A percentile compares a stretch with the other conserved stretches of the same genome.
phyloP scores from a whole-genome alignment of 1,284 basidiomycete genomes.

The Malassezia psittaci region DNA sequence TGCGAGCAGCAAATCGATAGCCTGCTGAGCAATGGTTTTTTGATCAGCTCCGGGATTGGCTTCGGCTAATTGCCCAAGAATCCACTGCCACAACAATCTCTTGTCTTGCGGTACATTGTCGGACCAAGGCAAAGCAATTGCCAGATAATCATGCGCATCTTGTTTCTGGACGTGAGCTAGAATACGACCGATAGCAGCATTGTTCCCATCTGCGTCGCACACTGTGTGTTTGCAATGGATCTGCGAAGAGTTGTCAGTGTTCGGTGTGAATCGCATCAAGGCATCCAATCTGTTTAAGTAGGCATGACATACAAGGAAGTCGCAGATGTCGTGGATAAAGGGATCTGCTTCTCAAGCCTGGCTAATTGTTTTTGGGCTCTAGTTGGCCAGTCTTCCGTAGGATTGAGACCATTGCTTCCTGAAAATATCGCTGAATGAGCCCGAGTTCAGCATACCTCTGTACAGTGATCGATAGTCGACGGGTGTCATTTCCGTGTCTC shows the following conservation, averaged over 20 bases:
- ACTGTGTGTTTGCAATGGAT: not conserved
- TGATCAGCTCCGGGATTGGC: not conserved
- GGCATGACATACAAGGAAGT: not conserved
- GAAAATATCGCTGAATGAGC: not conserved
- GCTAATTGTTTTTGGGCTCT: no score
- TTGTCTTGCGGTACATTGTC: not conserved
- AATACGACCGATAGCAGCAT: not conserved
- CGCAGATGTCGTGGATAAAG: no score
- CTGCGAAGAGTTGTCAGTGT: not conserved
- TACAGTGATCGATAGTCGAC: constrained; percentile 10
- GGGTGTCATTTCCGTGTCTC: constrained; percentile 7
- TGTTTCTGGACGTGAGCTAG: not conserved
- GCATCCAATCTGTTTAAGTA: not conserved
- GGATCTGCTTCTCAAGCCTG: no score
- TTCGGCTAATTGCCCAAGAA: not conserved
- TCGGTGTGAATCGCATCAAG: not conserved
- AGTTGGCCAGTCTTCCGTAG: no score
- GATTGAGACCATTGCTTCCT: not conserved
- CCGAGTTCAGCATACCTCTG: not conserved
- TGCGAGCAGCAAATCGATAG: constrained; percentile 9
- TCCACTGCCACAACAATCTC: not conserved
- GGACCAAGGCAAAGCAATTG: not conserved
- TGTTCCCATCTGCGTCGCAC: not conserved
- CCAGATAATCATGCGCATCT: not conserved
- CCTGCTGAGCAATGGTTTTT: constrained; percentile 1